Evolutionary conservation across 2,329 filamentous ascomycete species (phyloP).

Genomic region (Stemphylium beticola): DNA sequence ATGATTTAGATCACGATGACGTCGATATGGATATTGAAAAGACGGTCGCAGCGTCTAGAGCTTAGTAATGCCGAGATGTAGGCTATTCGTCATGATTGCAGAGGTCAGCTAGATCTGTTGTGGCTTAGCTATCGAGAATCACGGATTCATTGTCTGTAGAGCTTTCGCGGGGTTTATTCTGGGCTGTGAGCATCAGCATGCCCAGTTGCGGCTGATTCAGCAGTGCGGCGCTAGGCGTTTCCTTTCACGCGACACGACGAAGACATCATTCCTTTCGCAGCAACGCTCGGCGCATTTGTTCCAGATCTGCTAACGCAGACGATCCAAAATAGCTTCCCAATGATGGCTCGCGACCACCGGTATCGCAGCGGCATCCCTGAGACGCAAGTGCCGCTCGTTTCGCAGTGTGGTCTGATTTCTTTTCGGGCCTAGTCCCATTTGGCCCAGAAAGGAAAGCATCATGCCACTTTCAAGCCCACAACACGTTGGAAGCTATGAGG

Average conservation of each 20-base stretch:
- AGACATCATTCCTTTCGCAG: not conserved
- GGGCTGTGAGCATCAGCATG: not conserved
- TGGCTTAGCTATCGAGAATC: not conserved
- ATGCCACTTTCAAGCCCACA: constrained; percentile 24
- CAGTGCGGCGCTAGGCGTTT: not conserved
- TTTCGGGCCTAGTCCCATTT: constrained; percentile 21
- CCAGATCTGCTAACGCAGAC: not conserved
- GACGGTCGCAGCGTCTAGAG: too few species aligned
- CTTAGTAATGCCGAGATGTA: too few species aligned
- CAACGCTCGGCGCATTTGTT: not conserved
- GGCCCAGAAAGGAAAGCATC: constrained; percentile 26
- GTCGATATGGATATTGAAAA: not conserved
- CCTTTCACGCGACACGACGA: not conserved
- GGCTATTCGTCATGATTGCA: too few species aligned
- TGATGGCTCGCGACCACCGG: not conserved
- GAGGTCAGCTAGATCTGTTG: too few species aligned
- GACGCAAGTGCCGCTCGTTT: constrained; percentile 24
- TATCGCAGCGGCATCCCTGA: not conserved
- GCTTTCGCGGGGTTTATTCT: not conserved
- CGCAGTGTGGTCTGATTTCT: constrained; percentile 26
- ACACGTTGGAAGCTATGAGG: not conserved
- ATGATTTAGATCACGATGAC: not conserved
- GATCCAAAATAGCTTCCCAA: not conserved
- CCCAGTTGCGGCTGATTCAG: not conserved
- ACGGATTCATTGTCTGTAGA: not conserved